Percentiles rank a stretch among this genome's conserved stretches.
These are phyloP conservation scores for Amanita phalloides DNA, from an alignment of 768 basidiomycete genomes.

Conservation along the genomic window DNA sequence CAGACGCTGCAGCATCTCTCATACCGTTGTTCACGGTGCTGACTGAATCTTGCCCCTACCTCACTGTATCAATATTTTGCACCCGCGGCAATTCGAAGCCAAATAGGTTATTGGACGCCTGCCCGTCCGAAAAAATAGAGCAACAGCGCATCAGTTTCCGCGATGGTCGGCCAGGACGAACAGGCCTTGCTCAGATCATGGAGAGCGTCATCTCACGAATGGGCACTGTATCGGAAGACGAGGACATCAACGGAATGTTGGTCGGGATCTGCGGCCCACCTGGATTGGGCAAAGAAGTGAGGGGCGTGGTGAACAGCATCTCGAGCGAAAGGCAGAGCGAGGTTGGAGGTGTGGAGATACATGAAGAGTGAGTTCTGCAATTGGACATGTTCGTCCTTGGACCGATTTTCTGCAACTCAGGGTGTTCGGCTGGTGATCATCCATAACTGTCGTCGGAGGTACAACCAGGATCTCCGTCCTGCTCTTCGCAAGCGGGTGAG, in stretches of 20 bases:
- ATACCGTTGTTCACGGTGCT: background rate
- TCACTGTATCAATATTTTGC: background rate
- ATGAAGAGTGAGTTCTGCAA: slow-evolving; percentile 13
- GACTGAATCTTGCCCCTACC: background rate
- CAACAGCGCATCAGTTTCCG: background rate
- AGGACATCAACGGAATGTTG: background rate
- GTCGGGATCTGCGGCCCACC: background rate
- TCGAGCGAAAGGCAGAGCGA: slow-evolving; percentile 19
- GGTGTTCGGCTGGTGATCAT: background rate
- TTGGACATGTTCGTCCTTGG: background rate
- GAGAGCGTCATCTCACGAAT: background rate
- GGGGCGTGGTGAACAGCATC: slow-evolving; percentile 17
- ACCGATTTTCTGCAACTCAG: background rate
- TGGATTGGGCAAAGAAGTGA: background rate
- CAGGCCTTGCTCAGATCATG: background rate
- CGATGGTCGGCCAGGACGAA: slow-evolving; percentile 5
- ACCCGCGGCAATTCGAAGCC: background rate
- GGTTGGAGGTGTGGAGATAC: slow-evolving; percentile 35
- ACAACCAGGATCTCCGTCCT: too few relatives aligned
- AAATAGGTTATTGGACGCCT: background rate
- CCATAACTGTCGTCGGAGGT: background rate
- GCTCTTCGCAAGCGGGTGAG: too few relatives aligned
- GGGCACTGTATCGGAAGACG: background rate
- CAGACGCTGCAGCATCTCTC: background rate
- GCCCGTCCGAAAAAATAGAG: background rate